Evolutionary conservation across 352 stramenopile genomes (phyloP), one percentile per base, ranked within the genome.

Genomic region (Phytophthora quininea): DNA sequence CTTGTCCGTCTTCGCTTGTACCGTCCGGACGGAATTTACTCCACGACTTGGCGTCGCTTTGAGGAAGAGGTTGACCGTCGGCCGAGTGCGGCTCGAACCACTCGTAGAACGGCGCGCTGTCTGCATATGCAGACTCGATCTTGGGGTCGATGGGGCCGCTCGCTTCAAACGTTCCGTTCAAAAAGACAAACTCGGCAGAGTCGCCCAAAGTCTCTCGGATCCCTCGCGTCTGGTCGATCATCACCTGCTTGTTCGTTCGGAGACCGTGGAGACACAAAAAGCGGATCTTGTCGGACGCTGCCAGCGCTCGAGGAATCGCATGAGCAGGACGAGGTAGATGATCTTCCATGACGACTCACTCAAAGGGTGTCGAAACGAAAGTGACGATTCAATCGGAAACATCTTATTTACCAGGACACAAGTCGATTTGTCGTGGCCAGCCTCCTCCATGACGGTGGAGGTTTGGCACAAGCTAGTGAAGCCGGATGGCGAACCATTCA

Each of bases 201-300:
- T 55, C 32, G 4, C 76, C 72, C 12, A 86, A 51, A 27, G 51
- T 64, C 4, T 56, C 53, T 35, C 73, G 79, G 67, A 88, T 64
- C 1, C 67, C 75, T 9, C 74, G 76, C 12, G 67, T 75, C 49
- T 88, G 79, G 45, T 76, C 60, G 45, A 70, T 35, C 77, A 88
- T 86, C 46, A 88, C 73, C 45, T 72, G 35, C 33, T 55, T 54
- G 59, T 88, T 88, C 15, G 77, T 86, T 27, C 79, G 77, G 61
- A 79, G 85, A 29, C 79, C 79, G 50, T 88, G 79, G 14, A 86
- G 56, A 37, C 77, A 86, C 14, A 86, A 47, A 52, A 84, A 70
- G 8, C 77, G 75, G 27, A 86, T 76, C 52, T 75, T 77, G 48
- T 50, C 48, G 50, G 58, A 57, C 15, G 54, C 32, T 14, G 49